Conservation (phyloP, 257 asterid genomes). For the Solanum infundibuliforme region DNA sequence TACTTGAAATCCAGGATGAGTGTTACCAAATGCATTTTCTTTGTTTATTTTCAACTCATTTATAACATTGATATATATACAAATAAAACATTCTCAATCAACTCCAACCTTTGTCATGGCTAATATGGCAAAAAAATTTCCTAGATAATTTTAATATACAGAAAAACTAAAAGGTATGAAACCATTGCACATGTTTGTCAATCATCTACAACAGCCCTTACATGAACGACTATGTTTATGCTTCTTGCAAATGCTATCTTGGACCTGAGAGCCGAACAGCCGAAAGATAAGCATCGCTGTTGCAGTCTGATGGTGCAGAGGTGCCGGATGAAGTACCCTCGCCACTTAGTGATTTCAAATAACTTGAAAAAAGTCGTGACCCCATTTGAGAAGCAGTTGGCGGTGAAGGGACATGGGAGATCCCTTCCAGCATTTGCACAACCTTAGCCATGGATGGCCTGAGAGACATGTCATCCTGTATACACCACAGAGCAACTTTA, state of each 20-base stretch:
- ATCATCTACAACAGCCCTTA: conserved; percentile 3
- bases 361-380: conserved; percentile 43
- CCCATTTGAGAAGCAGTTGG: conserved; percentile 62
- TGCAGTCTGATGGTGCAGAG: conserved; percentile 58
- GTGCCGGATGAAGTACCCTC: conserved; percentile 68
- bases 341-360: conserved; percentile 51
- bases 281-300: conserved; percentile 65
- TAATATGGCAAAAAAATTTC: conserved; percentile 26
- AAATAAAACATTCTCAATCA: conserved; percentile 14
- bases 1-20: neutral
- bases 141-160: conserved; percentile 23
- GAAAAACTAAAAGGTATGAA: neutral
- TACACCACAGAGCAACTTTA: conserved; percentile 91
- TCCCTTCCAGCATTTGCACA: conserved; percentile 93
- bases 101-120: conserved; percentile 7
- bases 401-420: conserved; percentile 60
- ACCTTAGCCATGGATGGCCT: conserved; percentile 89
- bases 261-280: conserved; percentile 95
- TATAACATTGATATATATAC: conserved; percentile 22
- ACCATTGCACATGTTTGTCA: neutral
- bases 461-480: conserved; percentile 77
- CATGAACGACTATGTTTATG: conserved; percentile 10
- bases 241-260: conserved; percentile 35
- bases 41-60: neutral
- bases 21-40: neutral